A percentile compares a stretch with the other conserved stretches of the same genome.
These are phyloP conservation scores for Gossypium lobatum DNA, from an alignment of 441 rosid genomes.

Conservation along the genomic window DNA sequence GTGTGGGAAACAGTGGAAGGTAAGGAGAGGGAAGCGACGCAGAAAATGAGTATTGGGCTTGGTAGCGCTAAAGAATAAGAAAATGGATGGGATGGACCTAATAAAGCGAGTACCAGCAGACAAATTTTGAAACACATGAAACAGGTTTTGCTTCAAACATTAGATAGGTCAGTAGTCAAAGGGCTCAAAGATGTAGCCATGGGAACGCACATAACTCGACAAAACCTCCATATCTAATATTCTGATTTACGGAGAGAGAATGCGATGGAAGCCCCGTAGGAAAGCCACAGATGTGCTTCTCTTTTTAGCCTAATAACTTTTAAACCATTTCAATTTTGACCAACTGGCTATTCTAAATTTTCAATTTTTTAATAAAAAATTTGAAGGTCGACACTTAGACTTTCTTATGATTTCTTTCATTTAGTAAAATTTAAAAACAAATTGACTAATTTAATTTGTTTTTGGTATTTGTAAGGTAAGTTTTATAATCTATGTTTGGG, in stretches of 20 bases:
- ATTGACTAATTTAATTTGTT: too few species aligned
- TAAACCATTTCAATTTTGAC: too few species aligned
- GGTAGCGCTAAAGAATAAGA: slow-evolving; percentile 4
- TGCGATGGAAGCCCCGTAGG: neutral
- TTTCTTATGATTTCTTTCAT: too few species aligned
- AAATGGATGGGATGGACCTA: slow-evolving; percentile 22
- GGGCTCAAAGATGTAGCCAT: neutral
- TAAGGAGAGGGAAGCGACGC: slow-evolving; percentile 24
- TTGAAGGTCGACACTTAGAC: too few species aligned
- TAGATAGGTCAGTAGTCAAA: slow-evolving; percentile 12
- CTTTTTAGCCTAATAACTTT: neutral
- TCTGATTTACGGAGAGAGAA: neutral
- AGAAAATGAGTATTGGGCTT: slow-evolving; percentile 16
- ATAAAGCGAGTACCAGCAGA: slow-evolving; percentile 19
- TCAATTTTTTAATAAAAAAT: too few species aligned
- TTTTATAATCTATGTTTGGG: too few species aligned
- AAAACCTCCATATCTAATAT: neutral
- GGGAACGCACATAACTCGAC: slow-evolving; percentile 29
- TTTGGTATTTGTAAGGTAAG: too few species aligned
- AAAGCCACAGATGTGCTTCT: neutral
- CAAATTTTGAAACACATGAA: slow-evolving; percentile 14
- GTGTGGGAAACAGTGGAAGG: slow-evolving; percentile 3
- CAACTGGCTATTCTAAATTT: too few species aligned
- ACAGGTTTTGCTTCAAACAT: neutral
- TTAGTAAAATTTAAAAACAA: too few species aligned